Evolutionary conservation across 371 early-diverging fungal genomes (phyloP).

Genomic region (Enterospora canceri): DNA sequence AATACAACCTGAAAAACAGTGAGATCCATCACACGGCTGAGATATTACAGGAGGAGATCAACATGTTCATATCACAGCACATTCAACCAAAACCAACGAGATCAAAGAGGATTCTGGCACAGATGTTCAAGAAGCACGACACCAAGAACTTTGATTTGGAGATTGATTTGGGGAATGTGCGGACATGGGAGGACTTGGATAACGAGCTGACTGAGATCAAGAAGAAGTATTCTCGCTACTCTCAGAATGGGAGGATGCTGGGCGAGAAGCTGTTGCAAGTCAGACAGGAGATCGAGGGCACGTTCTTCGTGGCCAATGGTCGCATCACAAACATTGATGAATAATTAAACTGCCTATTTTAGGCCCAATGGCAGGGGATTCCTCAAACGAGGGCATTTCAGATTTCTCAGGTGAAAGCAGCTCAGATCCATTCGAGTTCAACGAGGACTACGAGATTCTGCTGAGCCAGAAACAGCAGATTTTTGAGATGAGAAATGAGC

Average conservation of each 20-base stretch:
- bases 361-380: background rate
- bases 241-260: slow-evolving; percentile 13
- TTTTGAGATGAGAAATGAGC: background rate
- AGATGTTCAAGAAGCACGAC: slow-evolving; percentile 2
- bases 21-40: slow-evolving; percentile 15
- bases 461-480: background rate
- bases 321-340: background rate
- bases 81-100: too few relatives aligned
- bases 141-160: background rate
- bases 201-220: slow-evolving; percentile 11
- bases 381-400: background rate
- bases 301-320: background rate
- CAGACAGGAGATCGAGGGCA: background rate
- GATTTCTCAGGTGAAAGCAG: too few relatives aligned
- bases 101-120: slow-evolving; percentile 3
- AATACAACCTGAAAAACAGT: slow-evolving; percentile 14
- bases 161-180: background rate
- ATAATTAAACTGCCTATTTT: background rate
- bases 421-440: too few relatives aligned
- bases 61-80: slow-evolving; percentile 6
- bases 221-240: slow-evolving; percentile 21
- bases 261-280: background rate
- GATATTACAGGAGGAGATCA: slow-evolving; percentile 1
- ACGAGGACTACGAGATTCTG: background rate
- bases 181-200: slow-evolving; percentile 26